Evolutionary conservation across 2,329 filamentous ascomycete species (phyloP).

Genomic region (Orbilia brochopaga): DNA sequence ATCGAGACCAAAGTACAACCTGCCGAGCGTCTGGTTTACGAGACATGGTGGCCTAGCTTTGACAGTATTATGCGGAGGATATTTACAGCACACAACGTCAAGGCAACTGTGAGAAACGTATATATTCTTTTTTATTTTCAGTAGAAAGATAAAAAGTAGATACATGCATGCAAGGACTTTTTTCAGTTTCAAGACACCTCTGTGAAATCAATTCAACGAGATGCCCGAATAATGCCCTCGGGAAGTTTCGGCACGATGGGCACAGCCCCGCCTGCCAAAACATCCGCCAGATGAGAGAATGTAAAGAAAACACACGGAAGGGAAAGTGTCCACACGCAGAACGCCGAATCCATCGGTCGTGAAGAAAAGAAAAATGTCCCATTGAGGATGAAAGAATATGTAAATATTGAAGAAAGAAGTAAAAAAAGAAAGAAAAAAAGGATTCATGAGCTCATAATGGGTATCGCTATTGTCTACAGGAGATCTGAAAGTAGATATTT

Average conservation of each 20-base stretch:
- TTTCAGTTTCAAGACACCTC: neutral
- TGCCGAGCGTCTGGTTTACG: too few species aligned
- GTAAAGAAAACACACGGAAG: conserved; percentile 16
- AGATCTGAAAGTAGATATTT: conserved; percentile 17
- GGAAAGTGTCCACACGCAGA: conserved; percentile 21
- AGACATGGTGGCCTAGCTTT: too few species aligned
- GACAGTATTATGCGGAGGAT: neutral
- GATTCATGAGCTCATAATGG: conserved; percentile 46
- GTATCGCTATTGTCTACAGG: conserved; percentile 27
- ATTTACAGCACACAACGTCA: neutral
- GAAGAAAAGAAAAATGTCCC: conserved; percentile 16
- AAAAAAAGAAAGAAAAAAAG: conserved; percentile 10
- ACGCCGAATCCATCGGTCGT: conserved; percentile 48
- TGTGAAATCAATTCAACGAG: conserved; percentile 21
- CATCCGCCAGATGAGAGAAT: conserved; percentile 24
- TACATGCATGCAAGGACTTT: neutral
- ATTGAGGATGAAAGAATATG: conserved; percentile 24
- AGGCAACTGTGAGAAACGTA: neutral
- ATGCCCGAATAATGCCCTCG: conserved; percentile 11
- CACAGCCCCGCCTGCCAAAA: conserved; percentile 18
- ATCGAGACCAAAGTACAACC: too few species aligned
- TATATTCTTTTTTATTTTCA: conserved; percentile 5
- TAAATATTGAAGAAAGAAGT: too few species aligned
- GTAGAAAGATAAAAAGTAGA: neutral
- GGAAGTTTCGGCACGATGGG: conserved; percentile 6